Conservation (phyloP, 805 yeast genomes). For the Myxozyma vanderwaltii region DNA sequence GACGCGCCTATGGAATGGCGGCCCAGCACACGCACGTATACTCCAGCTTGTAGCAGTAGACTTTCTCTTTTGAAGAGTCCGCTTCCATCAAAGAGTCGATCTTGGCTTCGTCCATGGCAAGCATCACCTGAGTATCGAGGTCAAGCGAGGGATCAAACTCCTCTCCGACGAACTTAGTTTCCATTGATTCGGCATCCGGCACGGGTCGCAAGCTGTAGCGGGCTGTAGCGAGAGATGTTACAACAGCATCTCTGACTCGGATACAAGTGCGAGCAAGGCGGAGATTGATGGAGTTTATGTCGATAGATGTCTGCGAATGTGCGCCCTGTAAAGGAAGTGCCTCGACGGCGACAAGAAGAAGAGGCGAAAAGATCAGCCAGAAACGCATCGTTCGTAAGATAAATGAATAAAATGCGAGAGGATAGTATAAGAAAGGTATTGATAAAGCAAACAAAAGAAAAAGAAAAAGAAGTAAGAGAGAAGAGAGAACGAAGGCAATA, state of each 20-base stretch:
- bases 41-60: conserved; percentile 5
- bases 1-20: not conserved
- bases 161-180: not conserved
- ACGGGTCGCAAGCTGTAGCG: not conserved
- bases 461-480: not conserved
- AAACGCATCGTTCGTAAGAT: too few relatives aligned
- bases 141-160: not conserved
- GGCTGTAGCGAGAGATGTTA: not conserved
- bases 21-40: conserved; percentile 11
- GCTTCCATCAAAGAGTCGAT: not conserved
- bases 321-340: too few relatives aligned
- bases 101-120: conserved; percentile 3
- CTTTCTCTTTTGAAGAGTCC: not conserved
- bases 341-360: too few relatives aligned
- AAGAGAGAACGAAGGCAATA: not conserved
- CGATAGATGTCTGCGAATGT: too few relatives aligned
- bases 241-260: not conserved
- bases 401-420: too few relatives aligned
- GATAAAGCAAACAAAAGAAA: not conserved
- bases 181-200: not conserved
- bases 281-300: too few relatives aligned
- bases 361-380: too few relatives aligned
- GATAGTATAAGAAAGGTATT: not conserved
- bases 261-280: not conserved
- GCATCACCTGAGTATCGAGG: not conserved